These are phyloP conservation scores for Rosa chinensis DNA, from an alignment of 306 rosid genomes.

Conservation along the genomic window DNA sequence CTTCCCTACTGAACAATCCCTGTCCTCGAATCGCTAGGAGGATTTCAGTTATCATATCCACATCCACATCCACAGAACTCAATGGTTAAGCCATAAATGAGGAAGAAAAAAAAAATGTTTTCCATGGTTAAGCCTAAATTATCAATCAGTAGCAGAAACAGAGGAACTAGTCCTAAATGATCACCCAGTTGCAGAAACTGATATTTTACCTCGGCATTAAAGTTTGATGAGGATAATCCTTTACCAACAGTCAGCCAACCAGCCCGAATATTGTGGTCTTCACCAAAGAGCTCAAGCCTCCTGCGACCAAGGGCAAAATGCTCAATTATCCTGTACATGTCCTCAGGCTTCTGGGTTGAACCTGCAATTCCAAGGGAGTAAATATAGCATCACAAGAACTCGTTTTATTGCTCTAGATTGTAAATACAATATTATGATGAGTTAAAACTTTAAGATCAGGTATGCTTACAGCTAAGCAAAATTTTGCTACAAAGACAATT, in stretches of 20 bases:
- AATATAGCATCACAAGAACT: background rate
- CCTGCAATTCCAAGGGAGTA: constrained; percentile 50
- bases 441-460: background rate
- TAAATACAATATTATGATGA: background rate
- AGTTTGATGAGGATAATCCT: constrained; percentile 81
- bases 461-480: background rate
- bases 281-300: constrained; percentile 96
- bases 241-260: constrained; percentile 96
- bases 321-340: constrained; percentile 96
- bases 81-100: background rate
- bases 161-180: background rate
- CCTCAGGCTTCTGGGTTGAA: constrained; percentile 98
- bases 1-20: background rate
- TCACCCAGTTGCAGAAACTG: constrained; percentile 10
- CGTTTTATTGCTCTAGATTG: constrained; percentile 20
- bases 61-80: background rate
- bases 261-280: constrained; percentile 91
- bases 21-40: background rate
- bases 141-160: background rate
- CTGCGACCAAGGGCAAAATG: constrained; percentile 99
- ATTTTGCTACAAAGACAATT: background rate
- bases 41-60: background rate
- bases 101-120: background rate
- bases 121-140: background rate
- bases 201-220: constrained; percentile 67